A percentile compares a stretch with the other conserved stretches of the same genome.
These are phyloP conservation scores for Tolypocladium ovalisporum DNA, from an alignment of 2,329 filamentous ascomycete genomes.

Conservation along the genomic window DNA sequence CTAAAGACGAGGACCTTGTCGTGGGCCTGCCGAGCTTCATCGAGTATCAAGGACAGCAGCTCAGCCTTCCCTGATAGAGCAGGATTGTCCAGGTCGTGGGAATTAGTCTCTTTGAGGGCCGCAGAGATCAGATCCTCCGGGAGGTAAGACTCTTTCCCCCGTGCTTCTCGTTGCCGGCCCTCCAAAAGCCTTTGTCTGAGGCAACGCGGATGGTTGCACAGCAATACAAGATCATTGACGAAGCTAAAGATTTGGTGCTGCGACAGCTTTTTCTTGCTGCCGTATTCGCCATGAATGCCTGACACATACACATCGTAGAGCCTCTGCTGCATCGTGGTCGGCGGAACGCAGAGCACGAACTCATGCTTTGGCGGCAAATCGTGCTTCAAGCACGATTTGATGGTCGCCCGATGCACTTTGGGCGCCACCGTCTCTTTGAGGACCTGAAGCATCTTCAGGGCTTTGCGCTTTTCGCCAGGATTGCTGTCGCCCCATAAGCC, in stretches of 20 bases:
- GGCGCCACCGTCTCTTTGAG: conserved; percentile 63
- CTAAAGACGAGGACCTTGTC: conserved; percentile 80
- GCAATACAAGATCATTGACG: conserved; percentile 28
- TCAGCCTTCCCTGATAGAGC: conserved; percentile 56
- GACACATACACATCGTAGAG: conserved; percentile 46
- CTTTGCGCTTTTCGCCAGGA: conserved; percentile 39
- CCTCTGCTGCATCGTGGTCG: conserved; percentile 52
- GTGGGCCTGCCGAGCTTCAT: conserved; percentile 44
- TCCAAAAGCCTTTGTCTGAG: conserved; percentile 25
- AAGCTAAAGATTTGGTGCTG: conserved; percentile 22
- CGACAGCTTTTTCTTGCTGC: not conserved
- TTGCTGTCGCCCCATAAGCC: conserved; percentile 61
- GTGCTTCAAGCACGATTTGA: conserved; percentile 49
- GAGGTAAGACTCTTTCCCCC: conserved; percentile 7
- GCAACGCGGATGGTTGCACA: conserved; percentile 42
- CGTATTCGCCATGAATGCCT: conserved; percentile 4
- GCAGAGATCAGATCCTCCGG: conserved; percentile 14
- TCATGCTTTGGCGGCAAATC: conserved; percentile 68
- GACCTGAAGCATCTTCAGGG: conserved; percentile 56
- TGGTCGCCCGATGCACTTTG: conserved; percentile 68
- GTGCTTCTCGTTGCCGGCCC: conserved; percentile 4
- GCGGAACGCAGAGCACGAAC: conserved; percentile 65
- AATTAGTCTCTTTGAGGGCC: conserved; percentile 25
- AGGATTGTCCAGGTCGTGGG: conserved; percentile 30
- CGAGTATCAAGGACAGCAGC: conserved; percentile 58